Base-by-base conservation (phyloP, 495 filamentous ascomycete genomes). In the Lepraria neglecta region DNA sequence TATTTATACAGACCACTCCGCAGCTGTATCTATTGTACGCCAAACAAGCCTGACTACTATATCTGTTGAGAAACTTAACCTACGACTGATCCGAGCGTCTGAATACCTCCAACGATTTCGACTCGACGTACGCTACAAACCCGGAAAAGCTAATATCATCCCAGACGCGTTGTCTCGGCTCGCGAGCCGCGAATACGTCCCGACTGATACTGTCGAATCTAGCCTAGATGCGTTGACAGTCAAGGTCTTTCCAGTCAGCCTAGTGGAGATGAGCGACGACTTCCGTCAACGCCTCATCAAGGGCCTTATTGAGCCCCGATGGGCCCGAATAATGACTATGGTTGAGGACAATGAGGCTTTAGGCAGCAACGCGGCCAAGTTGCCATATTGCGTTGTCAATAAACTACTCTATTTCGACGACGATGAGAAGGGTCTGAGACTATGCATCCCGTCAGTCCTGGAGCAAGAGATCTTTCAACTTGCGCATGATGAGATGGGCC, bases 61-160 rank as follows among this genome's bases (percentile, higher is more conserved):
- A 0, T 17, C 14, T 1, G 64, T 17, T 4, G 21, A 65, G 1
- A 44, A 64, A 15, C 17, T 62, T 24, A 65, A 65, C 51, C 12
- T 56, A 0, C 11, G 42, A 2, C 30, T 56, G 1, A 50, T 62
- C 5, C 21, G 45, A 30, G 51, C 61, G 0, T 63, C 33, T 1
- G 6, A 65, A 11, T 65, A 56, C 50, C 14, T 65, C 0, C 43
- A 15, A 31, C 28, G 48, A 19, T 65, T 65, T 31, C 12, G 28
- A 2, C 33, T 65, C 0, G 48, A 65, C 11, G 42, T 64, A 0
- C 19, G 28, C 7, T 40, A 65, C 24, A 46, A 58, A 1, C 61
- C 42, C 0, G 27, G 48, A 0, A 62, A 65, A 51, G 11, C 19
- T 1, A 9, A 65, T n/a, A 47, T 62, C 0, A 45, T 65, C 0